These are phyloP conservation scores for Phytophthora rubi DNA, from an alignment of 352 stramenopile genomes.

Conservation along the genomic window DNA sequence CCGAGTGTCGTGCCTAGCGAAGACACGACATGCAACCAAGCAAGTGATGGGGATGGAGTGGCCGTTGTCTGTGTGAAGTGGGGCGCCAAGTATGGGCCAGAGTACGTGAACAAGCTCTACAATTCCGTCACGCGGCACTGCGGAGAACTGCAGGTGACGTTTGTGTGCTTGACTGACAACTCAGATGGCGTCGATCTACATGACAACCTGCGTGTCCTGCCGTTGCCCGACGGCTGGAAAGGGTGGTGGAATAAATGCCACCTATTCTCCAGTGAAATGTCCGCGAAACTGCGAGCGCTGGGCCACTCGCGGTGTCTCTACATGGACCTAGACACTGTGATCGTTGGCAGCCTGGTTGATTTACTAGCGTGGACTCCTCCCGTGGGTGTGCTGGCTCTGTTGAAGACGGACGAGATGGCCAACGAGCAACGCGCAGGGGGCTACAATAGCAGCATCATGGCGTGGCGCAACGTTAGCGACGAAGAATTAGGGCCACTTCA, in stretches of 20 bases:
- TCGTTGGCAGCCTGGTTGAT: conserved; percentile 49
- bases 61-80: conserved; percentile 87
- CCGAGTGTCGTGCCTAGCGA: neutral
- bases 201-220: conserved; percentile 37
- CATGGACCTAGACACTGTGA: conserved; percentile 83
- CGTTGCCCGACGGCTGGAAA: conserved; percentile 42
- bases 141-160: conserved; percentile 30
- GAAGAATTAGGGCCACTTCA: conserved; percentile 11
- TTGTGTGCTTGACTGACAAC: conserved; percentile 82
- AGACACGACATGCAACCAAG: conserved; percentile 8
- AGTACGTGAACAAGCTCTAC: conserved; percentile 87
- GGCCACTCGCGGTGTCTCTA: conserved; percentile 44
- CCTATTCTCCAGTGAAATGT: conserved; percentile 52
- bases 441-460: conserved; percentile 83
- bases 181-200: conserved; percentile 39
- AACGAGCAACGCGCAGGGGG: conserved; percentile 69
- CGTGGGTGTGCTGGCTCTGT: conserved; percentile 26
- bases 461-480: conserved; percentile 42
- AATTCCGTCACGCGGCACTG: conserved; percentile 45
- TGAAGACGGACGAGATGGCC: conserved; percentile 71
- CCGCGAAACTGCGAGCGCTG: conserved; percentile 35
- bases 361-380: conserved; percentile 35
- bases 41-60: conserved; percentile 16
- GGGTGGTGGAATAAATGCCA: conserved; percentile 89
- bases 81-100: conserved; percentile 78